A percentile compares a stretch with the other conserved stretches of the same genome.
Evolutionary conservation across 2,329 filamentous ascomycete genomes (phyloP).

Genomic region (Myriosclerotinia scirpicola): DNA sequence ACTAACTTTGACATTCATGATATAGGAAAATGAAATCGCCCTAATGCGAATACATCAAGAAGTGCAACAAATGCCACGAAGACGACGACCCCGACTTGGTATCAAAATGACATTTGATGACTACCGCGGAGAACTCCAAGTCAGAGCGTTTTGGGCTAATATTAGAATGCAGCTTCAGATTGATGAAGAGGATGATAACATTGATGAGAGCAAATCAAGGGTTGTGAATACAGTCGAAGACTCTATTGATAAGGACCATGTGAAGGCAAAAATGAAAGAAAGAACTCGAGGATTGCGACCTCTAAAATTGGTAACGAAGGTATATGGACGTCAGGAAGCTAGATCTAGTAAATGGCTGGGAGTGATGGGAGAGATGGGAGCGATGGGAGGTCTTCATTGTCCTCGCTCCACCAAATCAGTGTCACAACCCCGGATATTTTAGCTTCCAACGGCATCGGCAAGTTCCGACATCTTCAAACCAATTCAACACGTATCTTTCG

Average conservation of each 20-base stretch:
- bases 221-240: neutral
- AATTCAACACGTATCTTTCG: constrained; percentile 31
- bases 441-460: constrained; percentile 14
- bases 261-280: neutral
- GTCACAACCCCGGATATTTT: constrained; percentile 11
- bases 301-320: constrained; percentile 1
- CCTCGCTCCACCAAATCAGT: neutral
- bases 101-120: neutral
- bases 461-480: constrained; percentile 13
- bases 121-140: constrained; percentile 25
- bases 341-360: constrained; percentile 5
- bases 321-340: constrained; percentile 10
- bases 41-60: constrained; percentile 26
- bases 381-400: neutral
- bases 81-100: neutral
- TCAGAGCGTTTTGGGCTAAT: constrained; percentile 32
- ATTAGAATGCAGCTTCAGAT: constrained; percentile 27
- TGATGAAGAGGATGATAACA: constrained; percentile 14
- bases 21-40: constrained; percentile 22
- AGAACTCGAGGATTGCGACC: neutral
- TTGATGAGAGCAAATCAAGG: constrained; percentile 3
- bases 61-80: constrained; percentile 12
- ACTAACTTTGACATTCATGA: neutral
- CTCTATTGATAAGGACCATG: neutral
- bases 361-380: neutral